Base-by-base conservation (phyloP, 805 yeast species). In the Saturnispora besseyi region DNA sequence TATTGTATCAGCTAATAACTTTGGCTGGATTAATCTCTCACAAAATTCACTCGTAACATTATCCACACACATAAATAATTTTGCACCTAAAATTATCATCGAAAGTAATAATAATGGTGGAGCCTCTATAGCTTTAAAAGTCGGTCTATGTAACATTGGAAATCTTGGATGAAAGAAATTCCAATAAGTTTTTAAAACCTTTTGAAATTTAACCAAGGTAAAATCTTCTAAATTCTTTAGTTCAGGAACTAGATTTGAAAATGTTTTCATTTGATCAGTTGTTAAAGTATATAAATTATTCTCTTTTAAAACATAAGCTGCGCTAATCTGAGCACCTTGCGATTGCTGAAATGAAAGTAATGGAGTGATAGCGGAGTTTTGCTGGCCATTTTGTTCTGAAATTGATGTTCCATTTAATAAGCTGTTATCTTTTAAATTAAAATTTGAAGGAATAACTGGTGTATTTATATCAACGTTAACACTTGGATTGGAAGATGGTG, bases 61-160 rank as follows among this genome's bases (percentile, higher is more conserved):
- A 48, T 46, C 68, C 48, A 59, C 70, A 55, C 59, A 64, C 48
- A 50, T 58, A 18, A 62, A 59, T 34, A 66, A 46, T 44, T 60
- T 60, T 26, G 82, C 75, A 0, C 88, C 88, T 31, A 81, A 61
- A 38, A 78, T 56, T 11, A 79, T 66, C 79, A 82, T 81, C 5
- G 81, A 60, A 45, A 78, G 62, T 28, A 82, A 59, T 28, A 82
- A 63, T 10, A 81, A 64, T 0, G 78, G 73, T 5, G 78, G 77
- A 0, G 77, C 66, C 0, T 60, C 58, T 18, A 64, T 61, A 1
- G 84, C 75, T 38, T 66, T 68, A 53, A 82, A 82, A 5, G 85
- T 74, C 3, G 84, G 81, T 46, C 69, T 68, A 59, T 81, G 87
- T 26, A 82, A 62, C 36, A 81, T 68, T 2, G 84, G 75, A 52